These are phyloP conservation scores for Pythium rishiriense DNA, from an alignment of 352 stramenopile genomes.

Conservation along the genomic window DNA sequence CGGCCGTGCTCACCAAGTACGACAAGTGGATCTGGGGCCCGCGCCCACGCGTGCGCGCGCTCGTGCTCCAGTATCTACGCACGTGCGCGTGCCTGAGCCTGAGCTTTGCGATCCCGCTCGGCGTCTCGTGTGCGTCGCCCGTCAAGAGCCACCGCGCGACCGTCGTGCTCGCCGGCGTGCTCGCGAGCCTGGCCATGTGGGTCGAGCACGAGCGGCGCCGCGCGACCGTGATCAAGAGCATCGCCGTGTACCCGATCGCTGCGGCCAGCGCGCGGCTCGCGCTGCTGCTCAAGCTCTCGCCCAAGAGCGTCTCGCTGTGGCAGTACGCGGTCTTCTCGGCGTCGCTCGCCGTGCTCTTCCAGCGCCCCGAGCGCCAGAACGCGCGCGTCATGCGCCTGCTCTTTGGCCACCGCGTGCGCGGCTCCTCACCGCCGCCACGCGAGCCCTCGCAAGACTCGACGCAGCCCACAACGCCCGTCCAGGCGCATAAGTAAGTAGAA, in stretches of 20 bases:
- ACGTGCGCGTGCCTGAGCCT: slow-evolving; percentile 69
- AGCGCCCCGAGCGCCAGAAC: slow-evolving; percentile 42
- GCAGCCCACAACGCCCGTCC: neutral
- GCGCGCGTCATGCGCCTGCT: slow-evolving; percentile 49
- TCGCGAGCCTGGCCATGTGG: slow-evolving; percentile 44
- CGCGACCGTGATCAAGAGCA: slow-evolving; percentile 64
- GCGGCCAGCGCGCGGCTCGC: slow-evolving; percentile 30
- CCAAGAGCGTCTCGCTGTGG: slow-evolving; percentile 27
- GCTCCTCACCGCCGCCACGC: slow-evolving; percentile 3
- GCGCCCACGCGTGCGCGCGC: slow-evolving; percentile 35
- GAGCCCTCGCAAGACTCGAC: too few relatives aligned
- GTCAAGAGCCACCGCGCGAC: slow-evolving; percentile 35
- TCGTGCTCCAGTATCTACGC: slow-evolving; percentile 59
- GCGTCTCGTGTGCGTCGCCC: slow-evolving; percentile 50
- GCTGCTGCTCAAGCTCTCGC: slow-evolving; percentile 14
- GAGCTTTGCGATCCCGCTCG: slow-evolving; percentile 59
- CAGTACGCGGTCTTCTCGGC: slow-evolving; percentile 54
- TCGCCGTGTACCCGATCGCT: slow-evolving; percentile 55
- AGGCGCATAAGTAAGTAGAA: too few relatives aligned
- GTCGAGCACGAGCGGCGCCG: slow-evolving; percentile 63
- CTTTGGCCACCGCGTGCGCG: slow-evolving; percentile 41
- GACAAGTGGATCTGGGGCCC: slow-evolving; percentile 68
- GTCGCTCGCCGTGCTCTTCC: slow-evolving; percentile 54
- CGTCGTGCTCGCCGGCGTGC: slow-evolving; percentile 34
- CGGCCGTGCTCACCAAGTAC: slow-evolving; percentile 60